Conservation (phyloP, 352 stramenopile genomes). For the Globisporangium spinosum region DNA sequence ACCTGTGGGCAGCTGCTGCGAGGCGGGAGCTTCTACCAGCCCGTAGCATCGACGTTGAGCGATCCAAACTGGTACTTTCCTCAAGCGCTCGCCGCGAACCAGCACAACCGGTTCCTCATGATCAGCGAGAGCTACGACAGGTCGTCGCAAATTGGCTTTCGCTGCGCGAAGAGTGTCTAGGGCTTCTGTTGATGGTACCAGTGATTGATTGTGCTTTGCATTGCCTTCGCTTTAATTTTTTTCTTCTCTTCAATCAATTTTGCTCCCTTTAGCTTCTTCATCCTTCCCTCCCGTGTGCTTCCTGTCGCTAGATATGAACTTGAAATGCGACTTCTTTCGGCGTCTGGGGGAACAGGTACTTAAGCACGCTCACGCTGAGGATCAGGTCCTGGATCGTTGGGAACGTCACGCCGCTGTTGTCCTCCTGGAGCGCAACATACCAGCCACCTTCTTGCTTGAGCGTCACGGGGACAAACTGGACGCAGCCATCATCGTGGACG, state of each 20-base stretch:
- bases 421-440: slow-evolving; percentile 61
- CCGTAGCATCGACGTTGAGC: slow-evolving; percentile 55
- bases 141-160: slow-evolving; percentile 70
- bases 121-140: slow-evolving; percentile 73
- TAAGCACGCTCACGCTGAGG: slow-evolving; percentile 73
- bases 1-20: slow-evolving; percentile 78
- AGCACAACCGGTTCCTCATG: slow-evolving; percentile 80
- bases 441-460: slow-evolving; percentile 41
- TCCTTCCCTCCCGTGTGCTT: background rate
- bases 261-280: background rate
- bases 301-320: slow-evolving; percentile 16
- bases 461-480: slow-evolving; percentile 78
- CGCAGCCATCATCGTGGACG: slow-evolving; percentile 49
- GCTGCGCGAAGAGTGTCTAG: slow-evolving; percentile 44
- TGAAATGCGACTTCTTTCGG: slow-evolving; percentile 67
- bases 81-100: slow-evolving; percentile 44
- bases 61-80: slow-evolving; percentile 89
- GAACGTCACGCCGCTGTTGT: slow-evolving; percentile 50
- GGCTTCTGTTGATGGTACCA: background rate
- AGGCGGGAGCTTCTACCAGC: slow-evolving; percentile 70
- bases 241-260: background rate
- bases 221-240: background rate
- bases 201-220: background rate
- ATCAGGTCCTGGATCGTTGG: slow-evolving; percentile 66
- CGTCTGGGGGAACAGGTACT: slow-evolving; percentile 77